These are phyloP conservation scores for Clonostachys solani DNA, from an alignment of 2,329 filamentous ascomycete species.

Conservation along the genomic window DNA sequence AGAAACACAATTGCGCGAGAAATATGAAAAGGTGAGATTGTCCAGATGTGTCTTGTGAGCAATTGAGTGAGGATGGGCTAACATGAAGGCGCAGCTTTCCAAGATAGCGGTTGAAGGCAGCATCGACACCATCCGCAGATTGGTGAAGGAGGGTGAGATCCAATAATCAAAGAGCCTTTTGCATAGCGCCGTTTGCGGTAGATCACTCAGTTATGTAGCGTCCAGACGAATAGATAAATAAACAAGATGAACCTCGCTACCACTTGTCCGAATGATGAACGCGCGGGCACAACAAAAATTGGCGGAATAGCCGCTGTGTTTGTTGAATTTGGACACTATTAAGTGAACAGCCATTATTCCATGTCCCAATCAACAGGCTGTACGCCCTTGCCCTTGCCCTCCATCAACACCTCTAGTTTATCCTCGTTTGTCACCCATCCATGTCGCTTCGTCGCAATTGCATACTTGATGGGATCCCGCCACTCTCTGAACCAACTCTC, in stretches of 20 bases:
- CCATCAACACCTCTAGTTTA: constrained; percentile 48
- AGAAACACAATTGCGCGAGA: constrained; percentile 13
- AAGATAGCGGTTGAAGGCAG: constrained; percentile 9
- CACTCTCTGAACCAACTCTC: constrained; percentile 48
- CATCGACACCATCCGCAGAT: constrained; percentile 7
- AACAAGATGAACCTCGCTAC: too few species aligned
- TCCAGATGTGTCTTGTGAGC: background rate
- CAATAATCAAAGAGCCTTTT: background rate
- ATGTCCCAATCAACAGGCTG: constrained; percentile 38
- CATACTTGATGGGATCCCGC: constrained; percentile 28
- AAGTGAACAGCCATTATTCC: constrained; percentile 10
- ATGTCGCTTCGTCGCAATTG: constrained; percentile 36
- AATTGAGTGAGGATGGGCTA: background rate
- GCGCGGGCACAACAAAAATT: too few species aligned
- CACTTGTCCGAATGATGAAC: too few species aligned
- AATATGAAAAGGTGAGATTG: constrained; percentile 9
- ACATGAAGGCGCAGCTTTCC: constrained; percentile 4
- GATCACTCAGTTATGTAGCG: too few species aligned
- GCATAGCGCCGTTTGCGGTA: too few species aligned
- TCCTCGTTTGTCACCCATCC: constrained; percentile 45
- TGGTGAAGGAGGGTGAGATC: constrained; percentile 4
- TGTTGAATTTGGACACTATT: too few species aligned
- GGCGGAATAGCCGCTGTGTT: too few species aligned
- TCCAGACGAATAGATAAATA: too few species aligned
- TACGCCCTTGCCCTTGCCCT: constrained; percentile 31